Evolutionary conservation across 495 filamentous ascomycete species (phyloP), one percentile per base, ranked within the genome.

Genomic region (Penicillium pulvis): DNA sequence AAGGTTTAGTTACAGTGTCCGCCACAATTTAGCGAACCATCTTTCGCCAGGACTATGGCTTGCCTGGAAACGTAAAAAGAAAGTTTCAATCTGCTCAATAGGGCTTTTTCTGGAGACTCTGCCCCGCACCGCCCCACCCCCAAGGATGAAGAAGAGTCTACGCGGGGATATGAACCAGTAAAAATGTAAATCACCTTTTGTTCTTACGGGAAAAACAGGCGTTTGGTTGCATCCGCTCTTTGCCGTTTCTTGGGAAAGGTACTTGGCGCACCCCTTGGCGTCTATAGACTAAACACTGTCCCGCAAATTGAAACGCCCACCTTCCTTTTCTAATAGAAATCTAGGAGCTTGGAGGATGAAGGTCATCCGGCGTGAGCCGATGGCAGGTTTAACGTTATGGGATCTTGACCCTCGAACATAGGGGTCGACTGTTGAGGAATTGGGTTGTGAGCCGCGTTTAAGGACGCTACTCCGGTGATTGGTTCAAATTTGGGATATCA

Each of bases 51-150:
- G 33, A 11, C 10, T 36, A 36, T 36, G 33, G 33, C 33, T 36
- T 10, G 12, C 9, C 1, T 6, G 4, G 2, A 41, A 41, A 14
- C 16, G 39, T 41, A 41, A 17, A 41, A 41, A 36, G 3, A 36
- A 36, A 6, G 39, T 41, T 41, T 17, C 39, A 16, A 41, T n/a
- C 39, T 41, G 14, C 16, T n/a, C 6, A 41, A 17, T n/a, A n/a
- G 39, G 16, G 39, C 39, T 17, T n/a, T 41, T 30, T 17, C 24
- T 49, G 46, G 46, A 49, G 46, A 31, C 46, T 26, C 46, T 12
- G 26, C 46, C 46, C 46, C 24, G 24, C 24, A n/a, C 14, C 5
- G 4, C 3, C 10, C 44, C 44, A 12, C 23, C 4, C 20, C 9
- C 44, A 47, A 19, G 9, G 23, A 4, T 4, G 14, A 47, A 26